These are phyloP conservation scores for Vigna unguiculata DNA, from an alignment of 306 rosid species.

Conservation along the genomic window DNA sequence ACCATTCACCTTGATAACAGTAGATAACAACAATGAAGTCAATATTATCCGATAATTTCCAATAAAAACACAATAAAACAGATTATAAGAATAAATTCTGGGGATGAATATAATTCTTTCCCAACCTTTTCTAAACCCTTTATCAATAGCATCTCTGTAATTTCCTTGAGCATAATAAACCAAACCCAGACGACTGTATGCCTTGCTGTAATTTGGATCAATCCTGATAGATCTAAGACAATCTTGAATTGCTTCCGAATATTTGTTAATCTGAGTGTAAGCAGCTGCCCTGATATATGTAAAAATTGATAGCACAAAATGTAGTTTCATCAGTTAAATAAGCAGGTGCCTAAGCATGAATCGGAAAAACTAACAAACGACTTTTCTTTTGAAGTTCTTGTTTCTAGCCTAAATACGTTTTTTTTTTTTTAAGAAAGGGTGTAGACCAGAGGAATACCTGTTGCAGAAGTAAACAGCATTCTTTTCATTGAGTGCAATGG, in stretches of 20 bases:
- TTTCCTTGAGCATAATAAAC: constrained; percentile 88
- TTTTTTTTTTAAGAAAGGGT: constrained; percentile 19
- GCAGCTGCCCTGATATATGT: constrained; percentile 87
- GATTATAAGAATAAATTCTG: constrained; percentile 4
- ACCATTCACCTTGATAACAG: constrained; percentile 21
- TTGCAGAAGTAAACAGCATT: constrained; percentile 92
- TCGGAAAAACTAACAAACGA: constrained; percentile 1
- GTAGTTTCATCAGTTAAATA: constrained; percentile 39
- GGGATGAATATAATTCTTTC: constrained; percentile 11
- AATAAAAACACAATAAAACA: constrained; percentile 8
- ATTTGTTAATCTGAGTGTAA: constrained; percentile 75
- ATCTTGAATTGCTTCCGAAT: constrained; percentile 82
- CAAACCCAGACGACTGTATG: constrained; percentile 89
- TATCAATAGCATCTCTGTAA: constrained; percentile 75
- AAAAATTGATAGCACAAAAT: constrained; percentile 36
- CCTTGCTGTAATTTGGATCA: constrained; percentile 91
- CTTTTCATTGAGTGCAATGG: constrained; percentile 69
- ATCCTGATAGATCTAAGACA: constrained; percentile 79
- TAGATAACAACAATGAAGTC: constrained; percentile 11
- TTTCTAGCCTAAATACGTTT: background rate
- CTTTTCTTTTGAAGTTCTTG: too few species aligned
- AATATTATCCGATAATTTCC: constrained; percentile 12
- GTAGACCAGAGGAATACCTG: constrained; percentile 64
- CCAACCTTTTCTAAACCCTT: constrained; percentile 83
- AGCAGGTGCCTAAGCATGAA: constrained; percentile 20